A percentile compares a stretch with the other conserved stretches of the same genome.
phyloP scores from a whole-genome alignment of 768 basidiomycete genomes.

The Phlegmacium glaucopus region DNA sequence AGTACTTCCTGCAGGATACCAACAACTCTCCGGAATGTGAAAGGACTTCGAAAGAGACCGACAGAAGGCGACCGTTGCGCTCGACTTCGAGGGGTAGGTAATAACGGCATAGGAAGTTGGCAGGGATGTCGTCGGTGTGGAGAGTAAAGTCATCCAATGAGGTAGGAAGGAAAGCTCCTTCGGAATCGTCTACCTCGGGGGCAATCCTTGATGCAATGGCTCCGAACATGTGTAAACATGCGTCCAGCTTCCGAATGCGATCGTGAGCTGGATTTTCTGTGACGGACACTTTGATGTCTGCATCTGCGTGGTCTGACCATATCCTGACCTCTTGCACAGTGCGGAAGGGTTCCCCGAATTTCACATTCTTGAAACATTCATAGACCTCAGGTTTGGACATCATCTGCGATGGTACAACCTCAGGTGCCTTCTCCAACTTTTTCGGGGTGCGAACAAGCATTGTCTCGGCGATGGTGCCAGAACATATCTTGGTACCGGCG shows the following conservation, averaged over 20 bases:
- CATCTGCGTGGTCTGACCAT: slow-evolving; percentile 30
- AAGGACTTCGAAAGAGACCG: slow-evolving; percentile 27
- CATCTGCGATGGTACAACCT: slow-evolving; percentile 19
- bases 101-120: slow-evolving; percentile 31
- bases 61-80: slow-evolving; percentile 22
- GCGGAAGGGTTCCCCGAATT: slow-evolving; percentile 30
- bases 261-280: slow-evolving; percentile 22
- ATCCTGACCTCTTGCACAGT: slow-evolving; percentile 25
- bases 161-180: slow-evolving; percentile 31
- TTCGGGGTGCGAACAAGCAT: slow-evolving; percentile 8
- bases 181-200: slow-evolving; percentile 18
- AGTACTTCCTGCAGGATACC: slow-evolving; percentile 30
- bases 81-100: slow-evolving; percentile 27
- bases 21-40: slow-evolving; percentile 26
- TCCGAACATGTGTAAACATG: slow-evolving; percentile 33
- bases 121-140: slow-evolving; percentile 24
- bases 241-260: slow-evolving; percentile 31
- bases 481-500: slow-evolving; percentile 24
- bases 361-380: slow-evolving; percentile 27
- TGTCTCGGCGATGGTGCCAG: slow-evolving; percentile 20
- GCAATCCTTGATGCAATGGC: slow-evolving; percentile 19
- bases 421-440: slow-evolving; percentile 16
- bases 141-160: slow-evolving; percentile 27
- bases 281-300: slow-evolving; percentile 19
- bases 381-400: slow-evolving; percentile 27